Percentiles rank a stretch among this genome's conserved stretches.
phyloP scores from a whole-genome alignment of 129 eudicot species.

The Flaveria trinervia region DNA sequence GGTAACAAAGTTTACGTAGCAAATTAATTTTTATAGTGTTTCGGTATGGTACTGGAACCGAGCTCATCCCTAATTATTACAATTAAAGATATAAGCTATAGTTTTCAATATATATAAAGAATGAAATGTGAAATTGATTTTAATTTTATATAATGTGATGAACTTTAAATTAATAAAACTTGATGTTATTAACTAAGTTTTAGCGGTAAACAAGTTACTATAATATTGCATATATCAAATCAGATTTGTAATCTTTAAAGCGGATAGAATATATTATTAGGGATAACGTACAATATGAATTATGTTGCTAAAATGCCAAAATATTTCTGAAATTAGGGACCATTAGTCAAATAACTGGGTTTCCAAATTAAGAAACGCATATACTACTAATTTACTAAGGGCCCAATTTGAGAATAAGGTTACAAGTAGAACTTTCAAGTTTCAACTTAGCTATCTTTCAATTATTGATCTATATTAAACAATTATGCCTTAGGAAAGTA shows the following conservation, averaged over 20 bases:
- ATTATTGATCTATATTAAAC: background rate
- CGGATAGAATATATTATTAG: background rate
- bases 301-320: background rate
- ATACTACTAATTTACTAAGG: constrained; percentile 1
- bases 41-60: too few species aligned
- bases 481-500: background rate
- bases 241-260: constrained; percentile 2
- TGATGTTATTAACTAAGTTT: background rate
- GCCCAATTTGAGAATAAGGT: background rate
- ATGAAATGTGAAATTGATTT: too few species aligned
- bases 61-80: too few species aligned
- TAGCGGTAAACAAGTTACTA: background rate
- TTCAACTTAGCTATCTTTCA: background rate
- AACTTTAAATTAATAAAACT: background rate
- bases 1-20: too few species aligned
- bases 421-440: background rate
- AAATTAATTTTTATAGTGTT: too few species aligned
- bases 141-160: too few species aligned
- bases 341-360: background rate
- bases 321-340: constrained; percentile 10
- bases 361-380: constrained; percentile 3
- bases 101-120: too few species aligned
- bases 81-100: too few species aligned
- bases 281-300: background rate
- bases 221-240: background rate